A percentile compares a stretch with the other conserved stretches of the same genome.
These are phyloP conservation scores for Penicillium parvum DNA, from an alignment of 495 filamentous ascomycete species.

Conservation along the genomic window DNA sequence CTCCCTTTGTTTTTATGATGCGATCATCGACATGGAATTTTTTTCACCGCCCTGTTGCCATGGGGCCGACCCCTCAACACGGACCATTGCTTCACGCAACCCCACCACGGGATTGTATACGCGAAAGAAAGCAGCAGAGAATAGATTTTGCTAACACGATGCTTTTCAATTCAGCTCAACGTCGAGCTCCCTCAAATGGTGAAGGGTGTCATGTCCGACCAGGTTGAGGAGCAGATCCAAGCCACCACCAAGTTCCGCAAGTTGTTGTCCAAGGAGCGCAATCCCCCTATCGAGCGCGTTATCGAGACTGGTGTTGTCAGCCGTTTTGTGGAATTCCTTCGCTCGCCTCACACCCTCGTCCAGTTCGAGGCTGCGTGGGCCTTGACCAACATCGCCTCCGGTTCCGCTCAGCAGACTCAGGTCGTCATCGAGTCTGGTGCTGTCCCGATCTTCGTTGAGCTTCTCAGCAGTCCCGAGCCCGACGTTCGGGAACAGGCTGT, in stretches of 20 bases:
- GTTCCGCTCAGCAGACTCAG: conserved; percentile 94
- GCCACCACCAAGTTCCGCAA: conserved; percentile 99
- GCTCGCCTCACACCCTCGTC: conserved; percentile 95
- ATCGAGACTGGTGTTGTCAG: conserved; percentile 98
- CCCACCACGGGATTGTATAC: conserved; percentile 12
- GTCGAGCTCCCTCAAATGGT: conserved; percentile 99
- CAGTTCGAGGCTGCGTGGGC: conserved; percentile 99
- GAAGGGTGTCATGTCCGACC: conserved; percentile 93
- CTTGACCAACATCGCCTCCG: conserved; percentile 98
- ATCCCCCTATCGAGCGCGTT: conserved; percentile 97
- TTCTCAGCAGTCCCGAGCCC: conserved; percentile 90
- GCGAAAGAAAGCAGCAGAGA: conserved; percentile 4
- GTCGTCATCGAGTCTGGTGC: conserved; percentile 98
- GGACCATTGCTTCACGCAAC: conserved; percentile 17
- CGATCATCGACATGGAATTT: conserved; percentile 33
- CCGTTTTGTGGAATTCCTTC: conserved; percentile 97
- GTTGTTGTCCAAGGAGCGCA: conserved; percentile 95
- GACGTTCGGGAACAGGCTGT: conserved; percentile 99
- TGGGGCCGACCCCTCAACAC: conserved; percentile 28
- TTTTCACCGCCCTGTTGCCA: conserved; percentile 42
- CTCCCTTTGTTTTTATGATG: conserved; percentile 26
- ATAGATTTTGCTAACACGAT: conserved; percentile 35
- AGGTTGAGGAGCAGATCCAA: conserved; percentile 96
- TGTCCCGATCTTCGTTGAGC: conserved; percentile 97
- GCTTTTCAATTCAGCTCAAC: conserved; percentile 63